Percentiles rank a stretch among this genome's conserved stretches.
These are phyloP conservation scores for Agaricus subrufescens DNA, from an alignment of 768 basidiomycete species.

Conservation along the genomic window DNA sequence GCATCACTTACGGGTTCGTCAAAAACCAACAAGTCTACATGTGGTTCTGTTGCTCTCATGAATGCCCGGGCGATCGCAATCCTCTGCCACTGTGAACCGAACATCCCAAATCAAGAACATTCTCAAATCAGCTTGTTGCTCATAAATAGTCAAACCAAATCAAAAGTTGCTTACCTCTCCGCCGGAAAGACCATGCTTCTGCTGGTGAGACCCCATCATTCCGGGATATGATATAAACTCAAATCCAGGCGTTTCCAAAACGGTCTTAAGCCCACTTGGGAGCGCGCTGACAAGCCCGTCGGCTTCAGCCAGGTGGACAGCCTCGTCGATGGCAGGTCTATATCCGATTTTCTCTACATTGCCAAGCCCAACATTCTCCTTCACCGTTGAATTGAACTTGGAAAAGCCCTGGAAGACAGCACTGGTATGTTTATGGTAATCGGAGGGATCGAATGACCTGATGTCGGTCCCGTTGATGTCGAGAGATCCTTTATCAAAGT, in stretches of 20 bases:
- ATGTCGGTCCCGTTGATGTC: slow-evolving; percentile 69
- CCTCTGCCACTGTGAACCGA: slow-evolving; percentile 66
- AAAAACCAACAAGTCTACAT: slow-evolving; percentile 75
- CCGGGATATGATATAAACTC: slow-evolving; percentile 48
- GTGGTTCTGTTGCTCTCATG: slow-evolving; percentile 73
- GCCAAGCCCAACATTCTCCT: slow-evolving; percentile 86
- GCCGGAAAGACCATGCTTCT: slow-evolving; percentile 71
- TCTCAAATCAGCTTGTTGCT: slow-evolving; percentile 3
- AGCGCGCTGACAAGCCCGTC: slow-evolving; percentile 59
- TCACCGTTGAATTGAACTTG: slow-evolving; percentile 69
- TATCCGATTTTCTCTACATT: slow-evolving; percentile 59
- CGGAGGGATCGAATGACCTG: slow-evolving; percentile 56
- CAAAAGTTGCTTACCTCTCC: slow-evolving; percentile 59
- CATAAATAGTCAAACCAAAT: slow-evolving; percentile 2
- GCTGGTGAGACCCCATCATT: slow-evolving; percentile 22
- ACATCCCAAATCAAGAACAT: not conserved
- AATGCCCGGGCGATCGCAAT: slow-evolving; percentile 85
- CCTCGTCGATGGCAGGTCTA: slow-evolving; percentile 51
- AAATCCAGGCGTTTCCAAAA: slow-evolving; percentile 59
- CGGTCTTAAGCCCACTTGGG: slow-evolving; percentile 70
- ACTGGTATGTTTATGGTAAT: slow-evolving; percentile 72
- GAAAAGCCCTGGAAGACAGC: slow-evolving; percentile 86
- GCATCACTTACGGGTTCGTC: slow-evolving; percentile 68
- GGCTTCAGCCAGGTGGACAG: slow-evolving; percentile 72
- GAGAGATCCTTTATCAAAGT: slow-evolving; percentile 68